Evolutionary conservation across 495 filamentous ascomycete genomes (phyloP).

Genomic region (Penicillium parvum): DNA sequence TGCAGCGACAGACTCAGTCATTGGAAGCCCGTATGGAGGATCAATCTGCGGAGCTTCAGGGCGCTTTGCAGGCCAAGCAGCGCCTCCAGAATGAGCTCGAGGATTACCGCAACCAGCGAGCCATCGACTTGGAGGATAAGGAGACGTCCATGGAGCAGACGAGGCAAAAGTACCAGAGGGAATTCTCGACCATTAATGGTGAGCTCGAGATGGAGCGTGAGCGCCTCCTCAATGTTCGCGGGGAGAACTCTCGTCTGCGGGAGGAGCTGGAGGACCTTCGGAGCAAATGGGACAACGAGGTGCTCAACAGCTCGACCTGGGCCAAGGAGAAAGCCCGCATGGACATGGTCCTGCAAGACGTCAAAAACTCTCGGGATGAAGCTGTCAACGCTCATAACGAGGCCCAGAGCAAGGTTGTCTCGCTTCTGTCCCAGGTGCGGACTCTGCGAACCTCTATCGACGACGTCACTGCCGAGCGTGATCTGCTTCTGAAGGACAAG

Average conservation of each 20-base stretch:
- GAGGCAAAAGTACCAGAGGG: conserved; percentile 91
- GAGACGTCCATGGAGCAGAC: conserved; percentile 96
- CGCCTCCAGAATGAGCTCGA: conserved; percentile 96
- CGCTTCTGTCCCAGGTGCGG: conserved; percentile 86
- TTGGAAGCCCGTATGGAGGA: conserved; percentile 91
- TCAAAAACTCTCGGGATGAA: conserved; percentile 86
- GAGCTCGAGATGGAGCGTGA: conserved; percentile 93
- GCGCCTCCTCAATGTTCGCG: conserved; percentile 64
- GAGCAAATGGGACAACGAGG: conserved; percentile 97
- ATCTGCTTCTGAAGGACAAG: conserved; percentile 84
- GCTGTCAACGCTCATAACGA: conserved; percentile 91
- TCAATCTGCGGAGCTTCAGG: conserved; percentile 81
- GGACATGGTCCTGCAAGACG: conserved; percentile 85
- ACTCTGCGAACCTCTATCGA: conserved; percentile 79
- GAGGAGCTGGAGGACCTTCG: conserved; percentile 94
- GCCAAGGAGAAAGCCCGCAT: conserved; percentile 94
- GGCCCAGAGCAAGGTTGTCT: conserved; percentile 86
- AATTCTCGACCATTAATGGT: conserved; percentile 81
- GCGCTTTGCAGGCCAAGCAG: conserved; percentile 85
- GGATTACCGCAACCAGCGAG: conserved; percentile 91
- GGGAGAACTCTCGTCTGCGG: conserved; percentile 69
- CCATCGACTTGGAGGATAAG: conserved; percentile 95
- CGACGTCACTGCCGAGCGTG: conserved; percentile 79
- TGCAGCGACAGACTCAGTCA: conserved; percentile 83
- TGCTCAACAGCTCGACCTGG: conserved; percentile 96